Evolutionary conservation across 2,329 filamentous ascomycete genomes (phyloP), one percentile per base, ranked within the genome.

Genomic region (Hymenoscyphus salicellus): DNA sequence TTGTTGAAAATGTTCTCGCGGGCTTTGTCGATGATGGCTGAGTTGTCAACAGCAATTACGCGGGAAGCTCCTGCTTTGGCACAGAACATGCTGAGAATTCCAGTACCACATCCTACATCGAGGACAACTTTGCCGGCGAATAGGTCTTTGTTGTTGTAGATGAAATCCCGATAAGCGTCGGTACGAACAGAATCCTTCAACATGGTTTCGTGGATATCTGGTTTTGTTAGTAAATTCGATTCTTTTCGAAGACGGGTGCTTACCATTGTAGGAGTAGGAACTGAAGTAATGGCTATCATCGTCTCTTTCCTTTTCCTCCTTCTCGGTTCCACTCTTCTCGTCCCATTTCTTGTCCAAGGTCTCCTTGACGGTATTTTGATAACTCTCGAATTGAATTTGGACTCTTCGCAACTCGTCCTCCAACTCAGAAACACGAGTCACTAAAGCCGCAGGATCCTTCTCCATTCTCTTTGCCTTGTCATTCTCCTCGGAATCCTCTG

Each of bases 201-300:
- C 93, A 98, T 98, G 7, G 90, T 93, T 75, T 97, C 92, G 76
- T 98, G 93, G 63, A 98, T 97, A 64, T 92, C 91, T 90, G 55
- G n/a, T 17, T 7, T 32, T 56, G 58, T 70, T 63, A 69, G 63
- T 55, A 52, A 46, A 36, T 7, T 23, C 10, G n/a, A 36, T 20
- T 10, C 30, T 8, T 41, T 20, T 36, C 4, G 23, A 16, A 46
- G 62, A 62, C 66, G 46, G 49, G 61, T 8, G 68, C 70, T 69
- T 85, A 89, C 20, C 86, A 85, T 84, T 93, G 74, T 84, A 84
- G 16, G 86, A 83, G 74, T 89, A 89, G 0, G 85, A 87, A 26
- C 82, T 82, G 71, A 89, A 89, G 71, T 89, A 89, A 68, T 83
- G 81, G 30, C 81, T 81, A 68, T 88, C 85, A 38, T 83, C 81